Conservation (phyloP, 192 early-diverging fungal species). For the Entomortierella beljakovae region DNA sequence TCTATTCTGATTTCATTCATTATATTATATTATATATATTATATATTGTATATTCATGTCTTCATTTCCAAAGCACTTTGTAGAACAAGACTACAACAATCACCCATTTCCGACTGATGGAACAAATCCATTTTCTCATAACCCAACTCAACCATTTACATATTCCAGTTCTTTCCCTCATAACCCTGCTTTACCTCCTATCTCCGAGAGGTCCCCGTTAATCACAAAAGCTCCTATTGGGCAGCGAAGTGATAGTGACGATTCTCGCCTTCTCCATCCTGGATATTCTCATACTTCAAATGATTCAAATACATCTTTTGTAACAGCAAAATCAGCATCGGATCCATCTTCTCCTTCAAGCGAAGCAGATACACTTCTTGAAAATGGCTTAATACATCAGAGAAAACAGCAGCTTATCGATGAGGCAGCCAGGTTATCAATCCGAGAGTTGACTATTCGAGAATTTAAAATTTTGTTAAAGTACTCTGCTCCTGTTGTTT, state of each 20-base stretch:
- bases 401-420: neutral
- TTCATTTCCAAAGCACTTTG: conserved; percentile 42
- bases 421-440: conserved; percentile 9
- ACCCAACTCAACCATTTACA: no score
- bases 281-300: neutral
- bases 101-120: no score
- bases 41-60: conserved; percentile 17
- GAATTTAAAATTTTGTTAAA: conserved; percentile 45
- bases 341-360: neutral
- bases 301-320: neutral
- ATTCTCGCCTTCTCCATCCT: neutral
- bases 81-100: conserved; percentile 29
- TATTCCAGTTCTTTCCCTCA: no score
- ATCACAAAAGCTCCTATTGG: conserved; percentile 29
- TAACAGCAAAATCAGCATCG: neutral
- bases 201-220: conserved; percentile 34
- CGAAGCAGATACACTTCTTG: neutral
- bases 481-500: conserved; percentile 64
- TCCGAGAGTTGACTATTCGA: conserved; percentile 3
- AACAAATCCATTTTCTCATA: no score
- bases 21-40: neutral
- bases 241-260: neutral
- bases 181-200: neutral
- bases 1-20: neutral
- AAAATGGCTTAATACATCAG: neutral